Conservation (phyloP, 2,329 filamentous ascomycete species). For the Mycosphaerella arachidis region DNA sequence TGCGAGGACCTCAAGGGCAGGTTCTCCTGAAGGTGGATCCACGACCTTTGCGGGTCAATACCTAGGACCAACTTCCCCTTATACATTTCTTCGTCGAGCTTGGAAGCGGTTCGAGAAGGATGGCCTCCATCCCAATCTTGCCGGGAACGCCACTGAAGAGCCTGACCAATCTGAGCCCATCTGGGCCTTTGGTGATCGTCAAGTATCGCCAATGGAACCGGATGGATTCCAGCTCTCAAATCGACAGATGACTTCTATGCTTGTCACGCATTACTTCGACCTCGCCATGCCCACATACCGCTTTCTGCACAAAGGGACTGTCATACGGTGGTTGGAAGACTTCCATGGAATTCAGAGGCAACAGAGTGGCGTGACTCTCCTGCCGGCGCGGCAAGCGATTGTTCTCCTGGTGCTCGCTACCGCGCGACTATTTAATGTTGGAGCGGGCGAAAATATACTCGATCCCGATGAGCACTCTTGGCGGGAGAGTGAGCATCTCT, state of each 20-base stretch:
- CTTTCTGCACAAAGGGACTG: constrained; percentile 42
- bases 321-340: constrained; percentile 43
- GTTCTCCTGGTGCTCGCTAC: constrained; percentile 54
- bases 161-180: constrained; percentile 42
- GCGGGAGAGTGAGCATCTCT: constrained; percentile 28
- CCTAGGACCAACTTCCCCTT: constrained; percentile 26
- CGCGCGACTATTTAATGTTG: constrained; percentile 29
- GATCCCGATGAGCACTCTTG: constrained; percentile 18
- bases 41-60: constrained; percentile 25
- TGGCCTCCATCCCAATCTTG: background rate
- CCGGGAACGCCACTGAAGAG: constrained; percentile 13
- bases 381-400: constrained; percentile 42
- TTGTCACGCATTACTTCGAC: constrained; percentile 42
- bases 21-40: constrained; percentile 15
- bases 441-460: constrained; percentile 17
- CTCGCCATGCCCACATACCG: constrained; percentile 42
- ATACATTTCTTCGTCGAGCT: constrained; percentile 45
- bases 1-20: constrained; percentile 12
- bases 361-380: constrained; percentile 36
- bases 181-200: constrained; percentile 49
- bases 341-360: constrained; percentile 43
- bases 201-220: constrained; percentile 35
- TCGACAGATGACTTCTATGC: constrained; percentile 25
- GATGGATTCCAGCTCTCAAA: constrained; percentile 43
- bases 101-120: constrained; percentile 45